A percentile compares a stretch with the other conserved stretches of the same genome.
These are phyloP conservation scores for Avena insularis DNA, from an alignment of 176 grass and related monocot genomes.

Conservation along the genomic window DNA sequence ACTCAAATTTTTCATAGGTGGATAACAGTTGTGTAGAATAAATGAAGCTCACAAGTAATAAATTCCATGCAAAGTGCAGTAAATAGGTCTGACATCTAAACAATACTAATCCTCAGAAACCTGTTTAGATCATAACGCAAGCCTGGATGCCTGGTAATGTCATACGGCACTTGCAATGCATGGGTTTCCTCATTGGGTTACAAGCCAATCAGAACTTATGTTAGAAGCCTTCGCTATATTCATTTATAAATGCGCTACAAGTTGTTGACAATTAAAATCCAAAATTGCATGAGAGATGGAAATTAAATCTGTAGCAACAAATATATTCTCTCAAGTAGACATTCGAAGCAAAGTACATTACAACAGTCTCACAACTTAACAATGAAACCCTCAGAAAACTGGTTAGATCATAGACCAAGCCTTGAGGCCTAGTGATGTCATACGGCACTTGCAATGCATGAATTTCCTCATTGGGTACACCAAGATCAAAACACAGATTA, in stretches of 20 bases:
- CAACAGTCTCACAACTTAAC: not conserved
- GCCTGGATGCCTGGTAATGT: not conserved
- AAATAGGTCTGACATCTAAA: not conserved
- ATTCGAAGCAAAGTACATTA: not conserved
- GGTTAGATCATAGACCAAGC: constrained; percentile 18
- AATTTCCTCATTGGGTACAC: constrained; percentile 28
- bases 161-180: constrained; percentile 33
- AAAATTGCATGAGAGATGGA: not conserved
- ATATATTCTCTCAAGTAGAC: not conserved
- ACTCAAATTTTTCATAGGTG: not conserved
- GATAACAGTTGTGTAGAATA: not conserved
- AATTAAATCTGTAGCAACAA: constrained; percentile 20
- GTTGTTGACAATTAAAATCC: not conserved
- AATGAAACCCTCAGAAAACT: constrained; percentile 13
- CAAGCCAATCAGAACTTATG: not conserved
- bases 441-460: constrained; percentile 36
- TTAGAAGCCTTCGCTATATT: not conserved
- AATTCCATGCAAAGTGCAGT: not conserved
- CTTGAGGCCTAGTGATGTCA: constrained; percentile 25
- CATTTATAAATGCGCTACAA: not conserved
- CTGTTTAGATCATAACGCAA: constrained; percentile 4
- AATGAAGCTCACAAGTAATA: not conserved
- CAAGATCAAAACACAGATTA: not conserved
- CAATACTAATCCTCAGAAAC: not conserved
- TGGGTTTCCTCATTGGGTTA: constrained; percentile 19